Conservation (phyloP, 2,329 filamentous ascomycete species). For the Cladophialophora immunda region DNA sequence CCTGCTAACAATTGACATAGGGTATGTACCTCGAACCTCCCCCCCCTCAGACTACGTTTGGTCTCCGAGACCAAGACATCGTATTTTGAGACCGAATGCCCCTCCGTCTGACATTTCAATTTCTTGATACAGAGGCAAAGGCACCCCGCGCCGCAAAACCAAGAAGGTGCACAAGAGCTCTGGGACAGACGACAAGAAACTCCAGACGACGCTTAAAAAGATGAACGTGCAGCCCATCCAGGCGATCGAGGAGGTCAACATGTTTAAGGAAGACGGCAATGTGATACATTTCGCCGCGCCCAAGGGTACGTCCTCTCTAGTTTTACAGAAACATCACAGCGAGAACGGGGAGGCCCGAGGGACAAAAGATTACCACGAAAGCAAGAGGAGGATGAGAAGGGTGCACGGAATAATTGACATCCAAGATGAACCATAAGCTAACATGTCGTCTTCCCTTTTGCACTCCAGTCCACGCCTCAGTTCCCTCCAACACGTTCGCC, state of each 20-base stretch:
- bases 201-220: conserved; percentile 97
- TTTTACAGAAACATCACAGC: background rate
- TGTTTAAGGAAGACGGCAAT: conserved; percentile 99
- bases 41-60: background rate
- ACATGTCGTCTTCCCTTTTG: conserved; percentile 10
- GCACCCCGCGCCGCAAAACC: conserved; percentile 95
- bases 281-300: conserved; percentile 99
- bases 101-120: background rate
- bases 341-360: background rate
- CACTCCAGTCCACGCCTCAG: conserved; percentile 85
- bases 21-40: background rate
- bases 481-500: conserved; percentile 98
- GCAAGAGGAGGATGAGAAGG: background rate
- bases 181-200: conserved; percentile 99
- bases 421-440: background rate
- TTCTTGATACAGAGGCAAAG: conserved; percentile 77
- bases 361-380: background rate
- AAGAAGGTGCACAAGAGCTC: conserved; percentile 96
- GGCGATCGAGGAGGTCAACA: conserved; percentile 99
- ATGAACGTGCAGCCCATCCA: conserved; percentile 99
- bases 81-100: too few species aligned
- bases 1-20: background rate
- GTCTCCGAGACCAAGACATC: too few species aligned
- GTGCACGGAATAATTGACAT: background rate
- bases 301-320: conserved; percentile 75